These are phyloP conservation scores for Rhamnella rubrinervis DNA, from an alignment of 331 rosid species.

Conservation along the genomic window DNA sequence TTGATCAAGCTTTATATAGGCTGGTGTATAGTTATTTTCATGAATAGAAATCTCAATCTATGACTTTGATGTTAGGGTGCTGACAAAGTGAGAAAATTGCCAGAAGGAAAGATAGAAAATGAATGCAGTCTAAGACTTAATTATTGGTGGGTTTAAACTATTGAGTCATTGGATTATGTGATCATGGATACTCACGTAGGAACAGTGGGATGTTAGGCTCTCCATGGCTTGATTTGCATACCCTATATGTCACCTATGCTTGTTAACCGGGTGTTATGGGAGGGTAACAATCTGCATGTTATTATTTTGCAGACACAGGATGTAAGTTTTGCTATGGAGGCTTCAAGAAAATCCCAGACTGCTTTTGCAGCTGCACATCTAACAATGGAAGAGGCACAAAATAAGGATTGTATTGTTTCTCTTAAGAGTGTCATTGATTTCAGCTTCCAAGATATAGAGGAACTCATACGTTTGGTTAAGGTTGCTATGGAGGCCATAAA, in stretches of 20 bases:
- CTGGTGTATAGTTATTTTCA: too few relatives aligned
- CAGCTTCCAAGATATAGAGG: constrained; percentile 81
- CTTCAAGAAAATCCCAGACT: constrained; percentile 58
- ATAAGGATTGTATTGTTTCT: constrained; percentile 47
- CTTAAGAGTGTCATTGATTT: constrained; percentile 66
- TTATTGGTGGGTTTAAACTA: not conserved
- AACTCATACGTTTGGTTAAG: constrained; percentile 55
- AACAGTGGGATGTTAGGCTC: not conserved
- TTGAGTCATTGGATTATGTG: constrained; percentile 15
- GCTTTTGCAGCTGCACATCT: constrained; percentile 48
- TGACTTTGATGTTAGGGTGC: too few relatives aligned
- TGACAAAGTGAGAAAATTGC: too few relatives aligned
- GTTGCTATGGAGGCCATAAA: constrained; percentile 57
- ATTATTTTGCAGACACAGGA: constrained; percentile 63
- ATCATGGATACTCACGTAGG: constrained; percentile 4
- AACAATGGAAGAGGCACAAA: constrained; percentile 45
- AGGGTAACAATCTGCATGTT: constrained; percentile 16
- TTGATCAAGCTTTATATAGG: too few relatives aligned
- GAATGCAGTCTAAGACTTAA: too few relatives aligned
- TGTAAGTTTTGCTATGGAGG: constrained; percentile 76
- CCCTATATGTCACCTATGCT: constrained; percentile 4
- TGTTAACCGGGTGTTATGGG: constrained; percentile 11
- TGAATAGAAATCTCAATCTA: too few relatives aligned
- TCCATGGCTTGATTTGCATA: constrained; percentile 6
- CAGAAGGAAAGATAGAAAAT: too few relatives aligned